Conservation (phyloP, 352 stramenopile genomes). For the Halophytophthora batemanensis region DNA sequence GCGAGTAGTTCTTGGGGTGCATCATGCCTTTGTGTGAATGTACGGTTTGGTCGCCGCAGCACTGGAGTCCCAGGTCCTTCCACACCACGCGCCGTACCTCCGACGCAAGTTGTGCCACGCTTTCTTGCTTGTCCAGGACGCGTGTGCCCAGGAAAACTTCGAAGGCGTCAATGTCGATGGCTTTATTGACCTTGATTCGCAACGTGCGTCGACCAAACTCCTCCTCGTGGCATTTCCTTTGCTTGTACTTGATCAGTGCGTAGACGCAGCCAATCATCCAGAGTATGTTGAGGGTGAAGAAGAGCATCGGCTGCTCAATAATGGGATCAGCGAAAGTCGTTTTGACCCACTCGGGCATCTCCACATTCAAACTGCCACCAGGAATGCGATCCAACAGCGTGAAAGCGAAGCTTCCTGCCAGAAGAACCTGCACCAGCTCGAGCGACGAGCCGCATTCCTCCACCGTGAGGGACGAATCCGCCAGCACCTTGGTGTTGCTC, state of each 20-base stretch:
- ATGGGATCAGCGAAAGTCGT: constrained; percentile 37
- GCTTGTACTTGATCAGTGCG: constrained; percentile 59
- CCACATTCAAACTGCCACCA: constrained; percentile 84
- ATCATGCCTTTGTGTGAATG: constrained; percentile 17
- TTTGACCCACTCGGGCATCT: constrained; percentile 80
- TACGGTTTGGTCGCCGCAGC: constrained; percentile 18
- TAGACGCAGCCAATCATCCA: constrained; percentile 77
- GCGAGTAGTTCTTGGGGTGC: constrained; percentile 8
- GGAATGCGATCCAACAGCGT: constrained; percentile 91
- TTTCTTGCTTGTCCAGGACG: constrained; percentile 49
- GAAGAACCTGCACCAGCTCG: constrained; percentile 88
- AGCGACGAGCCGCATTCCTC: constrained; percentile 67
- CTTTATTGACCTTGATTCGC: constrained; percentile 67
- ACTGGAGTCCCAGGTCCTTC: constrained; percentile 33
- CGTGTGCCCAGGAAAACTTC: constrained; percentile 37
- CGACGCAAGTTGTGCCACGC: constrained; percentile 43
- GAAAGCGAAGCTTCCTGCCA: constrained; percentile 91
- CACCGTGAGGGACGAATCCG: constrained; percentile 68
- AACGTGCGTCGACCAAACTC: constrained; percentile 85
- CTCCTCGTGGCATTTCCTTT: constrained; percentile 43
- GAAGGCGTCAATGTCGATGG: constrained; percentile 40
- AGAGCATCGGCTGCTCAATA: constrained; percentile 53
- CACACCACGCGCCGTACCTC: constrained; percentile 53
- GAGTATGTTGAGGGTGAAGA: constrained; percentile 90
- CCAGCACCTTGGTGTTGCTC: constrained; percentile 85